Percentiles rank a stretch among this genome's conserved stretches.
These are phyloP conservation scores for Aureobasidium mangrovei DNA, from an alignment of 2,329 filamentous ascomycete genomes.

Conservation along the genomic window DNA sequence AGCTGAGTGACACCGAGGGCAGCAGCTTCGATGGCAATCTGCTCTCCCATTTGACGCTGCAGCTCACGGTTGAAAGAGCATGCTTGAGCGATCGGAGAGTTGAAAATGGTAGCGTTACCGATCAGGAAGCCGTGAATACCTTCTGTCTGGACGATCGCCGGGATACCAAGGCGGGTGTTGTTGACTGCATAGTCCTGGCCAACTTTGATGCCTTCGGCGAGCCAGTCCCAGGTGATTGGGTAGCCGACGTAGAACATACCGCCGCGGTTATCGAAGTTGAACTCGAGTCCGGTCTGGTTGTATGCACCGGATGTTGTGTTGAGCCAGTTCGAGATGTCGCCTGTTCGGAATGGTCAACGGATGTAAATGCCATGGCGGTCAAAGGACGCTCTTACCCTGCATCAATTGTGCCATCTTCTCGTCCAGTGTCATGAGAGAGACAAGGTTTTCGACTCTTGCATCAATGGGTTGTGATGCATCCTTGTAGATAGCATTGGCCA, in stretches of 20 bases:
- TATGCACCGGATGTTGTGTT: conserved; percentile 58
- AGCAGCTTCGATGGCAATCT: conserved; percentile 56
- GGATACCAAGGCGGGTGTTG: conserved; percentile 60
- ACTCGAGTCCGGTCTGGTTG: conserved; percentile 57
- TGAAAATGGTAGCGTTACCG: conserved; percentile 69
- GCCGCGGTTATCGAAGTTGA: conserved; percentile 57
- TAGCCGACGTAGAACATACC: conserved; percentile 66
- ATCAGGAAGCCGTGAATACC: conserved; percentile 65
- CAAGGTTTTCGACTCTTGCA: conserved; percentile 56
- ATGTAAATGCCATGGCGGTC: not conserved
- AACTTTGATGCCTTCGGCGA: conserved; percentile 53
- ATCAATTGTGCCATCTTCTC: conserved; percentile 62
- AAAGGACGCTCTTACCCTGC: conserved; percentile 26
- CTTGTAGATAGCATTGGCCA: conserved; percentile 49
- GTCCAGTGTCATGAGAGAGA: conserved; percentile 64
- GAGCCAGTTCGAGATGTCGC: conserved; percentile 66
- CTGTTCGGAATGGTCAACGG: not conserved
- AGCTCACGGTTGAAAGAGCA: conserved; percentile 62
- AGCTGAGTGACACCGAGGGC: conserved; percentile 65
- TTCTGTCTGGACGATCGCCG: conserved; percentile 64
- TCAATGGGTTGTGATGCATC: conserved; percentile 54
- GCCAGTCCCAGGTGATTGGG: conserved; percentile 53
- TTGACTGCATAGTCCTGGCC: conserved; percentile 62
- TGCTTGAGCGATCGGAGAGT: conserved; percentile 63
- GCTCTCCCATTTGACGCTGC: conserved; percentile 56